A percentile compares a stretch with the other conserved stretches of the same genome.
Conservation (phyloP, 2,329 filamentous ascomycete species). For the Phoma sp. region DNA sequence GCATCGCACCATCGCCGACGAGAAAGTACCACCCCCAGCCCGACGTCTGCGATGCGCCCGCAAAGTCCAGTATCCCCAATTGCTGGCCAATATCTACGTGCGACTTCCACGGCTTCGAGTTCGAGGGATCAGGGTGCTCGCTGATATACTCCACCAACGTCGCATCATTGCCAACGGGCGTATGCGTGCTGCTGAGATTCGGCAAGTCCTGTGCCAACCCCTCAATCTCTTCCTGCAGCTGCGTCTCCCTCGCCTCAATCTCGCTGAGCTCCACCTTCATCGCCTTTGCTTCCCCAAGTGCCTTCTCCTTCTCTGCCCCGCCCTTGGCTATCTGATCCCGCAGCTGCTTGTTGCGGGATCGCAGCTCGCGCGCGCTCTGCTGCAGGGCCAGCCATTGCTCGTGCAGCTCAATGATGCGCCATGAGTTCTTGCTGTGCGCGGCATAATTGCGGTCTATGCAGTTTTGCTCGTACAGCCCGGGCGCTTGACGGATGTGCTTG, state of each 20-base stretch:
- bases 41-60: slow-evolving; percentile 77
- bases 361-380: slow-evolving; percentile 64
- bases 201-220: slow-evolving; percentile 79
- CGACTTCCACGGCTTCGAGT: slow-evolving; percentile 67
- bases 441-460: slow-evolving; percentile 86
- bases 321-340: slow-evolving; percentile 60
- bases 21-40: slow-evolving; percentile 99
- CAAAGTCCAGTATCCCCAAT: slow-evolving; percentile 91
- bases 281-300: slow-evolving; percentile 69
- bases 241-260: slow-evolving; percentile 69
- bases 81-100: slow-evolving; percentile 87
- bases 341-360: slow-evolving; percentile 72
- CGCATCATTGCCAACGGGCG: slow-evolving; percentile 74
- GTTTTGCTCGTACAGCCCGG: slow-evolving; percentile 80
- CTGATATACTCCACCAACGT: slow-evolving; percentile 80
- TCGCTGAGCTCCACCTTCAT: slow-evolving; percentile 69
- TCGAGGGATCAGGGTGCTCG: slow-evolving; percentile 60
- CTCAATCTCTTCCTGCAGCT: slow-evolving; percentile 71
- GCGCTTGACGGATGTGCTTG: slow-evolving; percentile 88
- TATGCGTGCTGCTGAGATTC: slow-evolving; percentile 80
- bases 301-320: slow-evolving; percentile 54
- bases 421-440: slow-evolving; percentile 59
- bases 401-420: slow-evolving; percentile 60
- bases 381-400: slow-evolving; percentile 61
- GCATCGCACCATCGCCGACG: slow-evolving; percentile 84